These are phyloP conservation scores for Cercospora beticola DNA, from an alignment of 2,329 filamentous ascomycete genomes.

Conservation along the genomic window DNA sequence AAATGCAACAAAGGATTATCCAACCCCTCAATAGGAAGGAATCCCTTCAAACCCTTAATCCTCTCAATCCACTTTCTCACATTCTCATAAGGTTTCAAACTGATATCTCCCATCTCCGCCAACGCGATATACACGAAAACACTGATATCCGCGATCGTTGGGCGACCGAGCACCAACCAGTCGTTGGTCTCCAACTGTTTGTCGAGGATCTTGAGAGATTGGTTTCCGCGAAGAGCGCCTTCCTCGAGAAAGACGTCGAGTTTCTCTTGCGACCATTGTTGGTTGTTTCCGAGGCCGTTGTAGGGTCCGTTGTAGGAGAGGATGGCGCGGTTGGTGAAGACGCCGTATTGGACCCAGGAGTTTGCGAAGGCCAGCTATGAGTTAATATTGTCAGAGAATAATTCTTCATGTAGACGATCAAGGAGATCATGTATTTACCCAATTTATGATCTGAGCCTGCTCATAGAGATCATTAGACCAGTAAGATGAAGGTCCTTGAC, in stretches of 20 bases:
- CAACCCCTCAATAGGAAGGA: constrained; percentile 17
- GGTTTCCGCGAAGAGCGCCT: constrained; percentile 2
- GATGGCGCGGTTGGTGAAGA: constrained; percentile 27
- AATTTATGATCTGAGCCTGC: background rate
- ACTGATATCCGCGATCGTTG: constrained; percentile 27
- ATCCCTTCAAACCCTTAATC: constrained; percentile 10
- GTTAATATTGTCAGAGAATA: background rate
- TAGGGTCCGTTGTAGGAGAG: constrained; percentile 25
- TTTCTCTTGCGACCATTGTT: constrained; percentile 57
- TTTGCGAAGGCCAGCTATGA: constrained; percentile 14
- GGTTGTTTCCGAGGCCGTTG: constrained; percentile 45
- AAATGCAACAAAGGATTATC: constrained; percentile 4
- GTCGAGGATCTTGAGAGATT: background rate
- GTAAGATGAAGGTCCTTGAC: background rate
- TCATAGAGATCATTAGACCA: background rate
- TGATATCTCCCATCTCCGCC: constrained; percentile 27
- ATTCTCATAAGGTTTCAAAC: constrained; percentile 17
- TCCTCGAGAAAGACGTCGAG: constrained; percentile 46
- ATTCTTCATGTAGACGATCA: background rate
- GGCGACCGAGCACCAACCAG: constrained; percentile 1
- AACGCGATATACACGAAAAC: constrained; percentile 28
- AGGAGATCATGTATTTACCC: background rate
- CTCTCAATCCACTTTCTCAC: constrained; percentile 19
- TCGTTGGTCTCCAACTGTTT: background rate
- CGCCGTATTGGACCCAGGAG: constrained; percentile 16